Conservation (phyloP, 352 stramenopile species). For the Phytophthora boehmeriae region DNA sequence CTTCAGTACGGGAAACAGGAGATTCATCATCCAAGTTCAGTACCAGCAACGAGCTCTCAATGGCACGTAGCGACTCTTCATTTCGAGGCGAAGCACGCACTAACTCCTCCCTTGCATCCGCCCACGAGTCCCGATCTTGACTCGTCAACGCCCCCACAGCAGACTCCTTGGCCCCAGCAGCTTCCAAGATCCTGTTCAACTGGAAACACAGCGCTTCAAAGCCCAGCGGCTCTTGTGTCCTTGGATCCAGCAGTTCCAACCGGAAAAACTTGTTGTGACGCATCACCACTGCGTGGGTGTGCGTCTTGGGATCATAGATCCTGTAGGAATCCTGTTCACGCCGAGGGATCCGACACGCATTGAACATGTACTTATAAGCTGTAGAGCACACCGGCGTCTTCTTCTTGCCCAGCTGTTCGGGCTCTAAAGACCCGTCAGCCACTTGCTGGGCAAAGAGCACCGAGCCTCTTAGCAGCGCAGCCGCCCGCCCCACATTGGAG, state of each 20-base stretch:
- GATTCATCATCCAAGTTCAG: constrained; percentile 72
- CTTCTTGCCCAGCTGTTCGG: constrained; percentile 90
- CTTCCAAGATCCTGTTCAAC: constrained; percentile 55
- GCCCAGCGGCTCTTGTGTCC: constrained; percentile 40
- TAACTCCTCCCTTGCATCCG: constrained; percentile 74
- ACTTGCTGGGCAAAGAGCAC: constrained; percentile 92
- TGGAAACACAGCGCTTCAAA: constrained; percentile 70
- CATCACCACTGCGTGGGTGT: constrained; percentile 92
- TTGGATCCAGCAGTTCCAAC: constrained; percentile 55
- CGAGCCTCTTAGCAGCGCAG: constrained; percentile 84
- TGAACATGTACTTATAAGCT: constrained; percentile 96
- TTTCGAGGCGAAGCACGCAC: constrained; percentile 63
- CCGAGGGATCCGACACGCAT: constrained; percentile 92
- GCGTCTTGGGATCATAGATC: constrained; percentile 89
- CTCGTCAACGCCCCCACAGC: constrained; percentile 72
- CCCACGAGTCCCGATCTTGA: constrained; percentile 78
- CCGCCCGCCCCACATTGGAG: constrained; percentile 70
- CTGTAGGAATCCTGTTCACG: constrained; percentile 74
- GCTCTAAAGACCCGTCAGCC: constrained; percentile 78
- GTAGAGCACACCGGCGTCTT: constrained; percentile 92
- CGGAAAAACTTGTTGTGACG: constrained; percentile 82
- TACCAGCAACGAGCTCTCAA: constrained; percentile 75
- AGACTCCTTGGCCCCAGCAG: constrained; percentile 54
- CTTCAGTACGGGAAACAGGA: constrained; percentile 66
- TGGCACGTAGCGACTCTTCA: constrained; percentile 48